Conservation (phyloP, 75 land plant species). For the Pinus taeda region DNA sequence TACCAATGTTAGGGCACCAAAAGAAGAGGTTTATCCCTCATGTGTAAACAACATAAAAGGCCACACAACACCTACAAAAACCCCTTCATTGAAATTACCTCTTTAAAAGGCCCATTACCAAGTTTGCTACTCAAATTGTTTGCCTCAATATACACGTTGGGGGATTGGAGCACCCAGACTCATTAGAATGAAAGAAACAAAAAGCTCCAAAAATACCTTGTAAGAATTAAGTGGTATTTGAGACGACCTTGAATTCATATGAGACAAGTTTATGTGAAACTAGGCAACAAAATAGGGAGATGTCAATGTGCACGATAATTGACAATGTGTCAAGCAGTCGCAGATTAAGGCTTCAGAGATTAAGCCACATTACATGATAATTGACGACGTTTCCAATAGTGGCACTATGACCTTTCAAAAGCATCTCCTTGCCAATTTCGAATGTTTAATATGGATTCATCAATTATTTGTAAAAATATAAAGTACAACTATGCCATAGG, state of each 20-base stretch:
- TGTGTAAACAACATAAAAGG: conserved; percentile 56
- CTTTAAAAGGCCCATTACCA: conserved; percentile 54
- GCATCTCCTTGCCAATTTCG: no score
- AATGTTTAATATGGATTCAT: no score
- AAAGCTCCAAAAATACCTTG: conserved; percentile 46
- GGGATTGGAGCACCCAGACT: conserved; percentile 62
- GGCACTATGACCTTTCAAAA: no score
- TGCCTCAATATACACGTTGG: conserved; percentile 31
- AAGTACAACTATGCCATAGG: no score
- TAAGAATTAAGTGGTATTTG: conserved; percentile 32
- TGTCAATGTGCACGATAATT: no score
- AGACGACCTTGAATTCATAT: neutral
- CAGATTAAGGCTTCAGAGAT: no score
- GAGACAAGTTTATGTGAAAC: conserved; percentile 21
- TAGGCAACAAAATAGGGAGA: no score
- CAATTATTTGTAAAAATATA: no score
- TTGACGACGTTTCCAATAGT: no score
- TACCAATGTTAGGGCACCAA: conserved; percentile 79
- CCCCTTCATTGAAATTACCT: conserved; percentile 39
- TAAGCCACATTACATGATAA: no score
- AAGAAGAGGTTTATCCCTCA: conserved; percentile 73
- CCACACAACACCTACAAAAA: conserved; percentile 31
- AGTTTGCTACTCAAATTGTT: conserved; percentile 33
- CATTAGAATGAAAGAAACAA: conserved; percentile 45
- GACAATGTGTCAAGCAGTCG: no score